Evolutionary conservation across 2,329 filamentous ascomycete genomes (phyloP), one percentile per base, ranked within the genome.

Genomic region (Penicillium sp.): DNA sequence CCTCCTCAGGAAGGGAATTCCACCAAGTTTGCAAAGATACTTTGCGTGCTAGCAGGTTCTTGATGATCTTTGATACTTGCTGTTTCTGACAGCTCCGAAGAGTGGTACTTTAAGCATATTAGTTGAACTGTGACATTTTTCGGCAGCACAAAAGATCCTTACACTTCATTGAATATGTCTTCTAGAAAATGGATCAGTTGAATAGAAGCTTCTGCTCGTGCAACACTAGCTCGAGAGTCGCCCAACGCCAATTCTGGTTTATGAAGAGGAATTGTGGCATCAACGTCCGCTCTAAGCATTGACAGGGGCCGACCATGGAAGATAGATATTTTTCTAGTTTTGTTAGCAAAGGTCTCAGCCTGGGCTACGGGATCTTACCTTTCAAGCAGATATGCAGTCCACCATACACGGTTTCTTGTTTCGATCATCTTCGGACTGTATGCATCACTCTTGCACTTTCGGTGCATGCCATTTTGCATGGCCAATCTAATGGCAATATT

Each of bases 381-480:
- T 60, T 84, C 81, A 5, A 81, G 73, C 0, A 78, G 77, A 62
- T 83, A 83, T 3, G 74, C 74, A 1, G 79, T 82, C 81, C 81
- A 83, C 79, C 79, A 83, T 6, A 82, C 75, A 3, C 81, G 74
- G 61, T 81, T 82, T 16, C 80, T 71, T 5, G 73, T 79, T 66
- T 82, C 80, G 14, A 78, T 73, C 63, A 68, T 67, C 14, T 70
- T 70, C 9, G 74, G 68, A 48, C 76, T 76, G 29, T 80, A 73
- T 0, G 71, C 75, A n/a, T 73, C 71, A 10, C 73, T 75, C 0
- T 72, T 68, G 58, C 76, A 80, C 51, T 72, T 78, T 31, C 81
- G 73, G 58, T 84, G 81, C 80, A 84, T 81, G 4, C 81, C 82
- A 59, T 83, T 83, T 56, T 82, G 80, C 37, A 83, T 81, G 2